Base-by-base conservation (phyloP, 495 filamentous ascomycete species). In the Copromyces sp. region DNA sequence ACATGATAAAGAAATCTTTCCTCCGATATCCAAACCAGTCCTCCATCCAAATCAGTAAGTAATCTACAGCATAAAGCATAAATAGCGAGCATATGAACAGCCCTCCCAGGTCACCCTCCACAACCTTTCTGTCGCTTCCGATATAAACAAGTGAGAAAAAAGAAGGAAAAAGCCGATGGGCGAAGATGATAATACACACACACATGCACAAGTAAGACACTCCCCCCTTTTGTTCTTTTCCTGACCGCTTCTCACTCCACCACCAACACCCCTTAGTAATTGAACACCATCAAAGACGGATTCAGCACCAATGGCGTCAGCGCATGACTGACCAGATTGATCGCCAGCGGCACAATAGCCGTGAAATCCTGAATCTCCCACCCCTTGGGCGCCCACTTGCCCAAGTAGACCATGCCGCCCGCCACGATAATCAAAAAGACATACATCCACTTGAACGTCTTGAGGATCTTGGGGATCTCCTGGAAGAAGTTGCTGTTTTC, bases 281-380 rank as follows among this genome's bases (percentile, higher is more conserved):
- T 89, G 79, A 93, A 93, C 1, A 89, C 90, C 90, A 93, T 93
- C 76, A 93, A 83, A 32, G 89, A 89, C 7, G 91, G 91, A 76
- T 93, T 93, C 68, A 93, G 81, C 24, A 86, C 89, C 68, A 93
- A 87, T 5, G 90, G 90, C 71, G 92, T 78, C 61, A 93, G 78
- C 72, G 91, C 83, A 77, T 93, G 90, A 75, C 87, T 89, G 4
- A 78, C 83, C 29, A 87, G 82, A 24, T 92, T 87, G 0, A 90
- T 90, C 0, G 88, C 86, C 87, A 93, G 87, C 37, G 91, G 90
- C 37, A 92, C 79, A 70, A 93, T 92, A 24, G 91, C 91, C 9
- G 91, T 89, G 72, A 93, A 91, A 77, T 91, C 89, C 24, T 76
- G 86, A 75, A 92, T 92, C 69, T 82, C 81, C 90, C 90, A 93